Percentiles rank a stretch among this genome's conserved stretches.
Conservation (phyloP, 2,329 filamentous ascomycete genomes). For the Epichloe glyceriae region DNA sequence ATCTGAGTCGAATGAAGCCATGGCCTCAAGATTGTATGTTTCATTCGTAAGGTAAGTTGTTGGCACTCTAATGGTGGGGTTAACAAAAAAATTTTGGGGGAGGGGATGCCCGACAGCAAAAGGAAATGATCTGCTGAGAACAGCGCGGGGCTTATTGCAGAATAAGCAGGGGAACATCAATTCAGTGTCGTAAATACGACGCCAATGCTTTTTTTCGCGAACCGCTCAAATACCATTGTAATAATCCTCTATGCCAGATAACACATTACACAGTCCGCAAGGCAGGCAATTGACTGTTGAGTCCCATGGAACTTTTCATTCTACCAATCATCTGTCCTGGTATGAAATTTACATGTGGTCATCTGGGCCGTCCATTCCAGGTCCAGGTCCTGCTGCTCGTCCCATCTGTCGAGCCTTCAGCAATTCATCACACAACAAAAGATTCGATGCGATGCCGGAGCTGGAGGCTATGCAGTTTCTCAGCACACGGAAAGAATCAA, state of each 20-base stretch:
- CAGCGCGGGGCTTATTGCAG: not conserved
- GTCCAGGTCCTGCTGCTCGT: slow-evolving; percentile 46
- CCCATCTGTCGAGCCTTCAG: slow-evolving; percentile 96
- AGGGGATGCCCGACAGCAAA: not conserved
- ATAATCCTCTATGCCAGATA: too few relatives aligned
- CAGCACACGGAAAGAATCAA: slow-evolving; percentile 89
- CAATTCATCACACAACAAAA: slow-evolving; percentile 91
- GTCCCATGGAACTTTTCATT: slow-evolving; percentile 17
- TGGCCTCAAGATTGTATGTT: slow-evolving; percentile 18
- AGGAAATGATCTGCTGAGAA: not conserved
- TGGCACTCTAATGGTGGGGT: not conserved
- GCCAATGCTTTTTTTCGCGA: too few relatives aligned
- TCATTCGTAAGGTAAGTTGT: not conserved
- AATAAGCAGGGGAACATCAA: not conserved
- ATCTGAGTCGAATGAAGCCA: slow-evolving; percentile 79
- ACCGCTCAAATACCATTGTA: too few relatives aligned
- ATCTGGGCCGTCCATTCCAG: slow-evolving; percentile 50
- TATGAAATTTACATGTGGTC: slow-evolving; percentile 34
- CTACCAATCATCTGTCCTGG: slow-evolving; percentile 3
- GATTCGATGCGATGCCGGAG: slow-evolving; percentile 87
- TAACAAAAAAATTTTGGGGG: not conserved
- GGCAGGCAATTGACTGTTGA: slow-evolving; percentile 7
- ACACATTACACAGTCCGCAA: too few relatives aligned
- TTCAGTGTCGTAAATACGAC: too few relatives aligned
- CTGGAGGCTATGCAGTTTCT: slow-evolving; percentile 89